phyloP scores from a whole-genome alignment of 2,329 filamentous ascomycete species.

The Trichoderma guizhouense region DNA sequence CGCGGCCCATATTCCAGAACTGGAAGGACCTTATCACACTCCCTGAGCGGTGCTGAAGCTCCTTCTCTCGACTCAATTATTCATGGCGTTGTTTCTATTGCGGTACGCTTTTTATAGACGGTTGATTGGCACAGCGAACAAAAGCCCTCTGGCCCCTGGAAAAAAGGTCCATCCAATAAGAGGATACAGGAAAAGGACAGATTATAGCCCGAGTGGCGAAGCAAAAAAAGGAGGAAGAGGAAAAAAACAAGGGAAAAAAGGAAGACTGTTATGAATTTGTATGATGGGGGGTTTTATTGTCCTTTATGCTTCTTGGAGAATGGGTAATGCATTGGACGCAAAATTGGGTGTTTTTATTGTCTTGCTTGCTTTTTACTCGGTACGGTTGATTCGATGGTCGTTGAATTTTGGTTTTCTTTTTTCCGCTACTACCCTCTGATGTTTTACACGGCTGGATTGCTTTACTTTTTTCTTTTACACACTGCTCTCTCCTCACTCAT shows the following conservation, averaged over 20 bases:
- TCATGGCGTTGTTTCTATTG: not conserved
- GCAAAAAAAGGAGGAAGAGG: not conserved
- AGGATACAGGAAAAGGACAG: not conserved
- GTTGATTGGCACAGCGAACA: not conserved
- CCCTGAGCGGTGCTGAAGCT: not conserved
- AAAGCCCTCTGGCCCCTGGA: not conserved
- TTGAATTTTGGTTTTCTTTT: not conserved
- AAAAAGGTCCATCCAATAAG: not conserved
- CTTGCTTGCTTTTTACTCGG: not conserved
- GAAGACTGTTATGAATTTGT: constrained; percentile 12
- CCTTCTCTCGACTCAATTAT: not conserved
- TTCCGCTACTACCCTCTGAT: not conserved
- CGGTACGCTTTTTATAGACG: constrained; percentile 14
- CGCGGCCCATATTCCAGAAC: not conserved
- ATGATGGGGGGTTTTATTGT: constrained; percentile 11
- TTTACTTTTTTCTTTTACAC: not conserved
- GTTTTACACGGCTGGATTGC: constrained; percentile 13
- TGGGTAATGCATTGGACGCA: constrained; percentile 2
- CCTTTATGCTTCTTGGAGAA: constrained; percentile 15
- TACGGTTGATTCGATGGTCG: not conserved
- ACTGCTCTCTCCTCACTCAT: not conserved
- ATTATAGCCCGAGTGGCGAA: not conserved
- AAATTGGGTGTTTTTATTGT: constrained; percentile 9
- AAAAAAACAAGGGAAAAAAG: not conserved
- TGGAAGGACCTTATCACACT: constrained; percentile 6